These are phyloP conservation scores for Colletotrichum tropicicola DNA, from an alignment of 2,329 filamentous ascomycete genomes.

Conservation along the genomic window DNA sequence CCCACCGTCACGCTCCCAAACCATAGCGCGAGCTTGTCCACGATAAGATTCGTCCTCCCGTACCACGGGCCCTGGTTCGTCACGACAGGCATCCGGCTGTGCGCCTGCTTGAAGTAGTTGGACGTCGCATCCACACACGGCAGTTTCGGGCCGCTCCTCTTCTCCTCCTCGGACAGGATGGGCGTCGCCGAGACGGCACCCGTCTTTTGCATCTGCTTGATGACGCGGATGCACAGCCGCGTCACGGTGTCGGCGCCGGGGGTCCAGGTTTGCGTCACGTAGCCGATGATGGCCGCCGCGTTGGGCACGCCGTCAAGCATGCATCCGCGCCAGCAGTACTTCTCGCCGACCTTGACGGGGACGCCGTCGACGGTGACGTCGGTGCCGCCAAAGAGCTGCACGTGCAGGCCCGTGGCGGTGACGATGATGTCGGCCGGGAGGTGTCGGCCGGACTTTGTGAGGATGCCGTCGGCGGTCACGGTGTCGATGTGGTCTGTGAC, in stretches of 20 bases:
- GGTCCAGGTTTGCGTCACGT: conserved; percentile 74
- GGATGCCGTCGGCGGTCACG: conserved; percentile 57
- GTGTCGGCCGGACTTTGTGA: conserved; percentile 55
- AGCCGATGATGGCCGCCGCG: conserved; percentile 68
- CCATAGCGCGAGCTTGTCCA: conserved; percentile 40
- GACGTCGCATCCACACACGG: conserved; percentile 40
- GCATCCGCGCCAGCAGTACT: conserved; percentile 69
- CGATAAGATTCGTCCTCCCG: conserved; percentile 39
- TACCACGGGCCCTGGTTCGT: conserved; percentile 47
- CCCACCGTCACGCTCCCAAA: conserved; percentile 42
- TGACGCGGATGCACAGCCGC: conserved; percentile 57
- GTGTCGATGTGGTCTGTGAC: conserved; percentile 62
- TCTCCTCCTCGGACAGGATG: conserved; percentile 20
- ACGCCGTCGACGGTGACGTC: conserved; percentile 63
- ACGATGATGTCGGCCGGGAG: conserved; percentile 74
- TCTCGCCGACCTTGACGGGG: conserved; percentile 54
- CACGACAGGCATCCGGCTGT: conserved; percentile 46
- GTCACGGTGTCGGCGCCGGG: conserved; percentile 67
- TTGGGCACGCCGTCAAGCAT: conserved; percentile 77
- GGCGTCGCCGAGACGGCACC: conserved; percentile 32
- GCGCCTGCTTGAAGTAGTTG: conserved; percentile 45
- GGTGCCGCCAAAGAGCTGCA: conserved; percentile 65
- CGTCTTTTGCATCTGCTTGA: conserved; percentile 54
- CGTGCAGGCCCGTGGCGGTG: conserved; percentile 73
- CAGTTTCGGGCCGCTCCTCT: conserved; percentile 30